A percentile compares a stretch with the other conserved stretches of the same genome.
Conservation (phyloP, 1,284 basidiomycete species). For the Thecaphora thlaspeos region DNA sequence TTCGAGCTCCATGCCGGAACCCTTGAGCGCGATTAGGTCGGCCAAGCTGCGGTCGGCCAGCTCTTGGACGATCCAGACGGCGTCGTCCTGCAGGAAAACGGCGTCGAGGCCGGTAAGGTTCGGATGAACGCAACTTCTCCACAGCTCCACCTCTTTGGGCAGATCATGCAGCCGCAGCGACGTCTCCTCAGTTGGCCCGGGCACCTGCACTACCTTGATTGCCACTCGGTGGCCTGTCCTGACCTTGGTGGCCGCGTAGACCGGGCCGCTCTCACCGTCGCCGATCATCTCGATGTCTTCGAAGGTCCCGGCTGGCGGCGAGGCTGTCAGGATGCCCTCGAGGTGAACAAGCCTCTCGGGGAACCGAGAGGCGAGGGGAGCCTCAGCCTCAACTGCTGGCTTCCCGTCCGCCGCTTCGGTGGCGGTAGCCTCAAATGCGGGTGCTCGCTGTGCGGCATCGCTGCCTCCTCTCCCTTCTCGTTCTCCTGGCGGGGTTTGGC, state of each 20-base stretch:
- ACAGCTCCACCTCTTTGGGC: constrained; percentile 37
- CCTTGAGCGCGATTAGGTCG: constrained; percentile 38
- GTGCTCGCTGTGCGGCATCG: too few species aligned
- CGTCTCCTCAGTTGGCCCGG: constrained; percentile 15
- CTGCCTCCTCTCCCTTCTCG: too few species aligned
- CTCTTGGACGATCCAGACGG: constrained; percentile 48
- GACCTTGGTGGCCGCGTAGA: constrained; percentile 28
- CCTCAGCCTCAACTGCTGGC: neutral
- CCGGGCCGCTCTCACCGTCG: constrained; percentile 45
- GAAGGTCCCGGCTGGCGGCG: constrained; percentile 5
- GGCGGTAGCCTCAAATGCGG: too few species aligned
- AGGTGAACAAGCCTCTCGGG: constrained; percentile 19
- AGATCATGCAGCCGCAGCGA: constrained; percentile 26
- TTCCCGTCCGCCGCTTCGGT: too few species aligned
- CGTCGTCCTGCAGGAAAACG: constrained; percentile 18
- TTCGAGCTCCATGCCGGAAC: constrained; percentile 18
- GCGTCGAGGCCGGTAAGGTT: constrained; percentile 39
- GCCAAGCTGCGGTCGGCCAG: constrained; percentile 40
- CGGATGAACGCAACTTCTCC: constrained; percentile 32
- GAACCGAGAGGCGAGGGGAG: neutral
- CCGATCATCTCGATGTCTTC: constrained; percentile 38
- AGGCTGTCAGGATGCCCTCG: constrained; percentile 4
- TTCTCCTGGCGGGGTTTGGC: too few species aligned
- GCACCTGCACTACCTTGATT: constrained; percentile 36
- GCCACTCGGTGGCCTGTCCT: constrained; percentile 28